These are phyloP conservation scores for Aureobasidium sp. DNA, from an alignment of 2,329 filamentous ascomycete species.

Conservation along the genomic window DNA sequence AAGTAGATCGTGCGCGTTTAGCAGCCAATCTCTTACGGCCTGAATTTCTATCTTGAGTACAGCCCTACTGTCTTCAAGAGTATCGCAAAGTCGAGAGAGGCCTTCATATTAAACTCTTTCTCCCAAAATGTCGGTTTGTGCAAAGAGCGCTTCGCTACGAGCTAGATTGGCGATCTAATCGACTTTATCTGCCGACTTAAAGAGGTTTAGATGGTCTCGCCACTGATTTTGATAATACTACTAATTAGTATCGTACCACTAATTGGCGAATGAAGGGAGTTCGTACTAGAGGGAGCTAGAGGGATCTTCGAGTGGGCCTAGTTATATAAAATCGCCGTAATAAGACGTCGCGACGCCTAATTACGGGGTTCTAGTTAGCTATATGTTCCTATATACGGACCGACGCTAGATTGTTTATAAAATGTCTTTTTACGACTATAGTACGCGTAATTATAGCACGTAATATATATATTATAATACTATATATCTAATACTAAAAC, in stretches of 20 bases:
- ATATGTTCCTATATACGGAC: too few species aligned
- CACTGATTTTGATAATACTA: not conserved
- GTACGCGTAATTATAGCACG: too few species aligned
- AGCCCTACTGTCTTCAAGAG: not conserved
- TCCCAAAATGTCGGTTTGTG: not conserved
- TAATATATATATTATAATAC: too few species aligned
- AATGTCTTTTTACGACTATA: too few species aligned
- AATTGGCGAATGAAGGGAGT: not conserved
- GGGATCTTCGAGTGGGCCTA: not conserved
- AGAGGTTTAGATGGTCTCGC: not conserved
- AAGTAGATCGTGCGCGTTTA: not conserved
- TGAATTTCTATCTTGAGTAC: not conserved
- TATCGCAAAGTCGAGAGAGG: not conserved
- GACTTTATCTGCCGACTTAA: not conserved
- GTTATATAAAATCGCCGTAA: too few species aligned
- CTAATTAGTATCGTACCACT: not conserved
- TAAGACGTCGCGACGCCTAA: too few species aligned
- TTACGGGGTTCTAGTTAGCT: too few species aligned
- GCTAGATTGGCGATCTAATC: not conserved
- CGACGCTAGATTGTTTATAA: too few species aligned
- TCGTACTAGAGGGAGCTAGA: not conserved
- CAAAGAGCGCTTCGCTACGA: not conserved
- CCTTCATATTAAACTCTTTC: not conserved
- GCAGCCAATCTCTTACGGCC: not conserved
- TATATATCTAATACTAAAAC: too few species aligned